Evolutionary conservation across 768 basidiomycete species (phyloP).

Genomic region (Auriculariales sp.): DNA sequence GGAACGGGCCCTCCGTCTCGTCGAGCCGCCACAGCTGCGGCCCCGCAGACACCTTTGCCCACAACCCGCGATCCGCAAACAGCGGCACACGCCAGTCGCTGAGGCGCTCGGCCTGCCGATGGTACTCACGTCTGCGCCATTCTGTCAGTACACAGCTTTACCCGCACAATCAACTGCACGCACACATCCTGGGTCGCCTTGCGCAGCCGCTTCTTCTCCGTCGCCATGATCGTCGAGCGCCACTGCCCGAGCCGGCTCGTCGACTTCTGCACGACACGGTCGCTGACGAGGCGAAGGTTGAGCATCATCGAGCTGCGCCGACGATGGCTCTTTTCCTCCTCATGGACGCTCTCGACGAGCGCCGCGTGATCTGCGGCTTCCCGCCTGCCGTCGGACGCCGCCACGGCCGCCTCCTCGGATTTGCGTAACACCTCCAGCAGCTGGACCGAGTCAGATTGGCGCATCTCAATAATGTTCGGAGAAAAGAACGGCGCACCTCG

Average conservation of each 20-base stretch:
- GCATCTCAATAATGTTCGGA: too few relatives aligned
- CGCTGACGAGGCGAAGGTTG: constrained; percentile 36
- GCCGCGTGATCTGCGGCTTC: neutral
- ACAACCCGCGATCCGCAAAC: constrained; percentile 68
- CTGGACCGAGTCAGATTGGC: constrained; percentile 13
- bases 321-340: neutral
- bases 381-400: neutral
- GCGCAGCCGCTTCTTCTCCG: constrained; percentile 58
- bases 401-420: constrained; percentile 22
- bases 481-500: constrained; percentile 32
- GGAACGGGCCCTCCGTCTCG: constrained; percentile 82
- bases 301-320: neutral
- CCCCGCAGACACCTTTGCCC: constrained; percentile 44
- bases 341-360: neutral
- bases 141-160: neutral
- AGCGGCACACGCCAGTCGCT: constrained; percentile 39
- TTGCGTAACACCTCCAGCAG: constrained; percentile 46
- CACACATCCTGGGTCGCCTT: constrained; percentile 65
- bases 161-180: constrained; percentile 11
- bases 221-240: constrained; percentile 49
- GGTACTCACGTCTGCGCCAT: constrained; percentile 52
- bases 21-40: constrained; percentile 62
- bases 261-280: constrained; percentile 47
- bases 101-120: constrained; percentile 37
- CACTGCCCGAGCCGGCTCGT: constrained; percentile 53